phyloP scores from a whole-genome alignment of 2,329 filamentous ascomycete genomes.

The Boeremia lycopersici region DNA sequence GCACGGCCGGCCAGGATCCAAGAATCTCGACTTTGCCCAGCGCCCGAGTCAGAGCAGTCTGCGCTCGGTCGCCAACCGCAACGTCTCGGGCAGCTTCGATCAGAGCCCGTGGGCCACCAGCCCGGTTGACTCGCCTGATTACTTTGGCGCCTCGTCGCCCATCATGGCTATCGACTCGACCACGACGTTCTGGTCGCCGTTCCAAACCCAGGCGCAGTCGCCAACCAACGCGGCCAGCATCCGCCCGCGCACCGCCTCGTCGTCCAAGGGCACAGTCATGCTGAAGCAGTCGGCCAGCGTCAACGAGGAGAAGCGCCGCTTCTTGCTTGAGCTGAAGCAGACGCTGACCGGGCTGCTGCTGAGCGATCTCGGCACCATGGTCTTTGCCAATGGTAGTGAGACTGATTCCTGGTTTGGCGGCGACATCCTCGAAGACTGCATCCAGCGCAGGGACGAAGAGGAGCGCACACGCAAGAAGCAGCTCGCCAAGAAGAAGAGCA shows the following conservation, averaged over 20 bases:
- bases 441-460: slow-evolving; percentile 50
- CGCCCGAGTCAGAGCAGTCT: slow-evolving; percentile 63
- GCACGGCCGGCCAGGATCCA: slow-evolving; percentile 44
- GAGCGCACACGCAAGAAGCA: slow-evolving; percentile 48
- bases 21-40: slow-evolving; percentile 54
- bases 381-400: slow-evolving; percentile 89
- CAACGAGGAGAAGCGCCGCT: slow-evolving; percentile 75
- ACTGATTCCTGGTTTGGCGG: slow-evolving; percentile 85
- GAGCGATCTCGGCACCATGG: slow-evolving; percentile 85
- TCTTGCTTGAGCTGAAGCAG: slow-evolving; percentile 77
- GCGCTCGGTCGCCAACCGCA: slow-evolving; percentile 65
- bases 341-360: slow-evolving; percentile 82
- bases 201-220: slow-evolving; percentile 70
- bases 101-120: slow-evolving; percentile 70
- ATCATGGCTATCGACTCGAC: slow-evolving; percentile 75
- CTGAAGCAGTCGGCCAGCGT: slow-evolving; percentile 60
- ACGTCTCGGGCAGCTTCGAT: slow-evolving; percentile 72
- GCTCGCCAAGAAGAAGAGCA: slow-evolving; percentile 57
- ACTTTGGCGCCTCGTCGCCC: slow-evolving; percentile 72
- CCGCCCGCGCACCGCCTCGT: slow-evolving; percentile 69
- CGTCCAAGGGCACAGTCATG: slow-evolving; percentile 70
- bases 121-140: slow-evolving; percentile 71
- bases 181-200: slow-evolving; percentile 88
- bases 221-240: slow-evolving; percentile 67
- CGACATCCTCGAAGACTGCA: slow-evolving; percentile 58